Evolutionary conservation across 2,329 filamentous ascomycete species (phyloP).

Genomic region (Colletotrichum noveboracense): DNA sequence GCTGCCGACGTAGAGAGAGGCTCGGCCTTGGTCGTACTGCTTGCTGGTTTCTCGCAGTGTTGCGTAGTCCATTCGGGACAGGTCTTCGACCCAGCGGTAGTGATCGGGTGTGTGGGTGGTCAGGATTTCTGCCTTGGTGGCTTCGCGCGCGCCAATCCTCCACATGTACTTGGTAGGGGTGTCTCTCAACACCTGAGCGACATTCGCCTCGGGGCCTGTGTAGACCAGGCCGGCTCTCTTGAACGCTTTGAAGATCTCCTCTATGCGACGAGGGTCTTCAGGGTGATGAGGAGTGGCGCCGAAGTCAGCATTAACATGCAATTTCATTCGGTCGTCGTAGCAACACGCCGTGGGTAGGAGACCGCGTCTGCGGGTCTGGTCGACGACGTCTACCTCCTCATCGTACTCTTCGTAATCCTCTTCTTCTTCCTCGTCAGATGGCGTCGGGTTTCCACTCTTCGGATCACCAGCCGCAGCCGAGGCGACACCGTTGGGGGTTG

Average conservation of each 20-base stretch:
- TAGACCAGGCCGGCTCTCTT: conserved; percentile 81
- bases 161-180: conserved; percentile 69
- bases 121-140: conserved; percentile 80
- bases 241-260: conserved; percentile 90
- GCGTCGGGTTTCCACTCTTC: conserved; percentile 23
- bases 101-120: conserved; percentile 80
- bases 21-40: conserved; percentile 66
- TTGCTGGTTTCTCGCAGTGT: conserved; percentile 73
- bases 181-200: conserved; percentile 55
- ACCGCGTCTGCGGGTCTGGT: conserved; percentile 46
- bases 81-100: conserved; percentile 74
- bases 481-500: conserved; percentile 39
- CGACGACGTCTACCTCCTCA: conserved; percentile 38
- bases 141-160: conserved; percentile 80
- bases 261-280: conserved; percentile 91
- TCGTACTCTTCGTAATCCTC: conserved; percentile 33
- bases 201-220: conserved; percentile 59
- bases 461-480: neutral
- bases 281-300: conserved; percentile 82
- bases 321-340: conserved; percentile 95
- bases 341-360: conserved; percentile 77
- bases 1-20: conserved; percentile 83
- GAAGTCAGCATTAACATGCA: conserved; percentile 86
- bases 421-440: conserved; percentile 38
- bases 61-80: conserved; percentile 59